Evolutionary conservation across 163 green algal genomes (phyloP).

Genomic region (Volvox carteri): DNA sequence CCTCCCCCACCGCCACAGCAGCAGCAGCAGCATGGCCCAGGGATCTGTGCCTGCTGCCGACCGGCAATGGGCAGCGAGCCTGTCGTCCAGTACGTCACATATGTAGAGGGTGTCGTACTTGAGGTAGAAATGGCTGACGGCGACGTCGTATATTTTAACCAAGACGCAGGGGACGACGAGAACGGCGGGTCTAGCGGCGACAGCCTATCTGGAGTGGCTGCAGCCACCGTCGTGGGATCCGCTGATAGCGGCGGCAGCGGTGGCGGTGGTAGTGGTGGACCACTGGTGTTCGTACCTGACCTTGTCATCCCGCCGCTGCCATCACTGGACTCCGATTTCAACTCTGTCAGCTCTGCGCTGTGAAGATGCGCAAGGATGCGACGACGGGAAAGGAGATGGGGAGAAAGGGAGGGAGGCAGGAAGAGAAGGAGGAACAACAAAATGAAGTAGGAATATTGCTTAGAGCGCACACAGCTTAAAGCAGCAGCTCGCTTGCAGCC

Average conservation of each 20-base stretch:
- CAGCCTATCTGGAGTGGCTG: not conserved
- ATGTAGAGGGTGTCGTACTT: slow-evolving; percentile 5
- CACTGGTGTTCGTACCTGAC: slow-evolving; percentile 12
- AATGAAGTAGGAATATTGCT: not conserved
- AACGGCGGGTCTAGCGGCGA: not conserved
- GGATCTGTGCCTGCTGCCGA: slow-evolving; percentile 19
- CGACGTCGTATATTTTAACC: slow-evolving; percentile 7
- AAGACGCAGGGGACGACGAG: not conserved
- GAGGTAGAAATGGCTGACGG: slow-evolving; percentile 32
- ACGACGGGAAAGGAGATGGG: too few relatives aligned
- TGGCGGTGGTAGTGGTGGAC: not conserved
- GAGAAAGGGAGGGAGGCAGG: not conserved
- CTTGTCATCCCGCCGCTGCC: not conserved
- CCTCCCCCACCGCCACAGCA: not conserved
- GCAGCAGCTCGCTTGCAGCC: too few relatives aligned
- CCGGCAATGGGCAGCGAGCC: not conserved
- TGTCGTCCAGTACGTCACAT: not conserved
- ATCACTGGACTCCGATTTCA: too few relatives aligned
- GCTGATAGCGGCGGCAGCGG: not conserved
- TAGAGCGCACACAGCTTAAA: too few relatives aligned
- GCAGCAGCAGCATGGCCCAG: not conserved
- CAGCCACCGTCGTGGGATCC: not conserved
- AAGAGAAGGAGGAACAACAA: not conserved
- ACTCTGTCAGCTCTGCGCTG: too few relatives aligned
- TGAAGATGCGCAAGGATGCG: too few relatives aligned